Conservation (phyloP, 495 filamentous ascomycete genomes). For the Elaphomyces granulatus region DNA sequence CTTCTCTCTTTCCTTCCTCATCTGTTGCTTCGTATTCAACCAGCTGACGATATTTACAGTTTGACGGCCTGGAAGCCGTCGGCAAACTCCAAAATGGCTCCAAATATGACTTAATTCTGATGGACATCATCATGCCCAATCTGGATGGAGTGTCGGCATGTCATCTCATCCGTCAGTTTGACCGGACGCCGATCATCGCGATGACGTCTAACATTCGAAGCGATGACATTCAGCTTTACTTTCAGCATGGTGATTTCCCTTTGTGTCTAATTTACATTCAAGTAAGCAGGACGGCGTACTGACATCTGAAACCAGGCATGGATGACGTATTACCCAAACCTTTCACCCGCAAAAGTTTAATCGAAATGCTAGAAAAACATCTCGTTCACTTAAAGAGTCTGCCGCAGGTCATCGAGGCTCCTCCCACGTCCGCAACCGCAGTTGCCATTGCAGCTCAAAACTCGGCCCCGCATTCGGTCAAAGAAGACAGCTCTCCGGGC, state of each 20-base stretch:
- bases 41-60: conserved; percentile 28
- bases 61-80: conserved; percentile 84
- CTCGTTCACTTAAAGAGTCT: conserved; percentile 60
- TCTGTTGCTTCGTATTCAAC: conserved; percentile 3
- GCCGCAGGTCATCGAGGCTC: conserved; percentile 39
- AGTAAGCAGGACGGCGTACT: not conserved
- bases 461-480: conserved; percentile 48
- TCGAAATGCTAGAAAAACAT: conserved; percentile 81
- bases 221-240: conserved; percentile 95
- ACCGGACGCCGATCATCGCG: conserved; percentile 81
- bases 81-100: conserved; percentile 73
- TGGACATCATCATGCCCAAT: conserved; percentile 99
- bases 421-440: conserved; percentile 21
- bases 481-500: conserved; percentile 71
- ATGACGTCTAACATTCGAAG: conserved; percentile 98
- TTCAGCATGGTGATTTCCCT: conserved; percentile 82
- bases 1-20: not conserved
- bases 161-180: conserved; percentile 81
- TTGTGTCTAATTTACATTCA: not conserved
- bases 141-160: conserved; percentile 92
- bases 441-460: conserved; percentile 31
- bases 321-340: conserved; percentile 95
- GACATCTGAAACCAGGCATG: conserved; percentile 60
- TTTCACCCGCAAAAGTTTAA: conserved; percentile 89
- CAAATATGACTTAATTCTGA: conserved; percentile 86